Evolutionary conservation across 192 early-diverging fungal species (phyloP), one percentile per base, ranked within the genome.

Genomic region (Rhizoclosmatium globosum): DNA sequence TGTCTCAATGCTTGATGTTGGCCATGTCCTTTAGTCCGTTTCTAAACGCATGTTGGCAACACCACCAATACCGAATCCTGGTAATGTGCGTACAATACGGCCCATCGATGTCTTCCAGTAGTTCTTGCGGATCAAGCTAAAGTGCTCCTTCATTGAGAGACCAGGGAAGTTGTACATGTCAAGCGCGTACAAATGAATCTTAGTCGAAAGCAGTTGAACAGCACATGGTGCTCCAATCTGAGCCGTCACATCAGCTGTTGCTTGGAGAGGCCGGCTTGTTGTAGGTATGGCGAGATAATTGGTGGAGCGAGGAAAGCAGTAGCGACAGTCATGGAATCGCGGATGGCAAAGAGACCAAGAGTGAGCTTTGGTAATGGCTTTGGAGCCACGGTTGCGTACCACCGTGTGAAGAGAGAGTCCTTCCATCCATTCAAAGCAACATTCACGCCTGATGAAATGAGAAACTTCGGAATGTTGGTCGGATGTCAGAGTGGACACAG

Each of bases 11-110:
- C n/a, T n/a, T n/a, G n/a, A n/a, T n/a, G n/a, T n/a, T n/a, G n/a
- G n/a, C n/a, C n/a, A n/a, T n/a, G n/a, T n/a, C n/a, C n/a, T n/a
- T n/a, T n/a, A n/a, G n/a, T n/a, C n/a, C n/a, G n/a, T n/a, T n/a
- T n/a, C n/a, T n/a, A 56, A 56, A 56, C 19, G 53, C 53, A 7
- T 9, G 41, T 87, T 87, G 4, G 75, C 79, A 15, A 87, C 82
- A 23, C 84, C 86, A 31, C 83, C 84, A 42, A 87, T 80, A 4
- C 84, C 84, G 79, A 81, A 87, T 57, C 82, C 86, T 4, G 86
- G 85, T 64, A 87, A 80, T 58, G 84, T 87, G 47, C 86, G 73
- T 17, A 47, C 82, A 9, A 81, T 71, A 3, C 84, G 15, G 43
- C 64, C 76, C 42, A 57, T 13, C 31, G 84, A 75, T 38, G 81